Evolutionary conservation across 192 early-diverging fungal genomes (phyloP).

Genomic region (Coemansia sp.): DNA sequence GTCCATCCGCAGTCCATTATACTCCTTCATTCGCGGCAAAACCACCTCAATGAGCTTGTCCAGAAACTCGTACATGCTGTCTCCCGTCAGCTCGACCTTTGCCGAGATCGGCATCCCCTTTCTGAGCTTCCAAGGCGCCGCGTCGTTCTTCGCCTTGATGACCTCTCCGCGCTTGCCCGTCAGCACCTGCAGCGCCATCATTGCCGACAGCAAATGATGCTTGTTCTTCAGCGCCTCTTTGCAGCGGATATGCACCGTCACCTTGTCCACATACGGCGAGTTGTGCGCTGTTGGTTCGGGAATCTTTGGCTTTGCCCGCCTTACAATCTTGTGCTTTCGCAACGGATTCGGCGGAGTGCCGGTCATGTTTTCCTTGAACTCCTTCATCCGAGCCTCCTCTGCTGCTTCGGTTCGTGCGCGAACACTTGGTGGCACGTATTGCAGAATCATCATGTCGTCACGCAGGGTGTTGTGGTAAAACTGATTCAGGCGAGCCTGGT

Average conservation of each 20-base stretch:
- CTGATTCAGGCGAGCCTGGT: conserved; percentile 66
- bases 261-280: conserved; percentile 69
- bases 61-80: conserved; percentile 89
- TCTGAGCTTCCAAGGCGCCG: conserved; percentile 84
- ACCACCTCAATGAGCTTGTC: conserved; percentile 96
- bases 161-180: conserved; percentile 79
- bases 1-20: conserved; percentile 71
- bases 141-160: conserved; percentile 75
- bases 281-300: conserved; percentile 62
- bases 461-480: conserved; percentile 72
- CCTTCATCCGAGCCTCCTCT: conserved; percentile 35
- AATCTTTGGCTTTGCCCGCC: conserved; percentile 57
- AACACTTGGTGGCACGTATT: conserved; percentile 66
- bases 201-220: conserved; percentile 81
- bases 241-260: conserved; percentile 84
- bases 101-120: conserved; percentile 91
- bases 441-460: conserved; percentile 73
- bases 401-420: conserved; percentile 37
- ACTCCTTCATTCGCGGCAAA: conserved; percentile 91
- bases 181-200: conserved; percentile 89
- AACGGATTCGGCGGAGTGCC: conserved; percentile 54
- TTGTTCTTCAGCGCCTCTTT: conserved; percentile 87
- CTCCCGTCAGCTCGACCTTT: conserved; percentile 75
- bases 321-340: conserved; percentile 44
- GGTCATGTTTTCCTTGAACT: conserved; percentile 16